These are phyloP conservation scores for Pouteria campechiana DNA, from an alignment of 179 eudicot species.

Conservation along the genomic window DNA sequence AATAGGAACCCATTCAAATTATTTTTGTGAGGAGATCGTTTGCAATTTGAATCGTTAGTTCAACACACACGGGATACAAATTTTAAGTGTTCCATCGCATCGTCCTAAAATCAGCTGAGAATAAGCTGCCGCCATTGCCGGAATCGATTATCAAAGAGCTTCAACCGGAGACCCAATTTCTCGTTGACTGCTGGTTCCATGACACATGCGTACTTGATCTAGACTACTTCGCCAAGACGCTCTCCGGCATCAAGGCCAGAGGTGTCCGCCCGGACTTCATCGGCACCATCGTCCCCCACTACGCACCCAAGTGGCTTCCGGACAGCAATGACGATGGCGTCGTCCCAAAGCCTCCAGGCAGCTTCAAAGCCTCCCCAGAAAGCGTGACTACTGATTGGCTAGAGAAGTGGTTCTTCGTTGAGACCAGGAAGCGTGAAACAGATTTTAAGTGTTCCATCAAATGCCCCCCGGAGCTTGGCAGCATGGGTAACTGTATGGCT, in stretches of 20 bases:
- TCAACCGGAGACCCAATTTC: conserved; percentile 5
- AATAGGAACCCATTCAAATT: too few relatives aligned
- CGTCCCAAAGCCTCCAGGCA: background rate
- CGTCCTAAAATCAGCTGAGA: too few relatives aligned
- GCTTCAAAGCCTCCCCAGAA: conserved; percentile 10
- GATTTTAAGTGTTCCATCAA: too few relatives aligned
- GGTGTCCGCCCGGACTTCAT: conserved; percentile 68
- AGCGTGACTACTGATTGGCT: conserved; percentile 36
- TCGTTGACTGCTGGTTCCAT: conserved; percentile 33
- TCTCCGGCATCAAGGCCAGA: conserved; percentile 49
- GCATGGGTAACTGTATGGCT: too few relatives aligned
- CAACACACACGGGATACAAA: too few relatives aligned
- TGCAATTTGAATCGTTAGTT: too few relatives aligned
- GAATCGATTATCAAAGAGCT: too few relatives aligned
- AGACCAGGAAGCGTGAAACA: too few relatives aligned
- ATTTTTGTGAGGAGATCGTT: too few relatives aligned
- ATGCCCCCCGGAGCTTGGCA: too few relatives aligned
- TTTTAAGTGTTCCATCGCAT: too few relatives aligned
- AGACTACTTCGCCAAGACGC: conserved; percentile 63
- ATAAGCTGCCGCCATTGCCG: too few relatives aligned
- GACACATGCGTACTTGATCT: conserved; percentile 48
- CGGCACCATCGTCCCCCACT: conserved; percentile 72
- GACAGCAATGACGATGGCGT: conserved; percentile 25
- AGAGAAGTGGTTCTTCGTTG: conserved; percentile 60
- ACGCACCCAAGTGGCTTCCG: conserved; percentile 79